These are phyloP conservation scores for Inga leiocalycina DNA, from an alignment of 306 rosid genomes.

Conservation along the genomic window DNA sequence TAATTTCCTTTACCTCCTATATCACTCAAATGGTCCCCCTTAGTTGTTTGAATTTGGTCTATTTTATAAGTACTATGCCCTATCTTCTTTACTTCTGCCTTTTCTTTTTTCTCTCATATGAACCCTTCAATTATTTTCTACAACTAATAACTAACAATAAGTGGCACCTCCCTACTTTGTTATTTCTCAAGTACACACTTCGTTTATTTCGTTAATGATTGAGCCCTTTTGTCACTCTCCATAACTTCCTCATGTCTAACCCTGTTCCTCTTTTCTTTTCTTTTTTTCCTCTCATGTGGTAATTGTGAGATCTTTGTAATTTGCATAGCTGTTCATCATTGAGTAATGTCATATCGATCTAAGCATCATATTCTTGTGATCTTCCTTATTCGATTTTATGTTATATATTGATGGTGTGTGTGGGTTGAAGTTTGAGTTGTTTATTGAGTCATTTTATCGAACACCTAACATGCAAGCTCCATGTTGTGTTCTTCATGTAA, in stretches of 20 bases:
- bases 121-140: slow-evolving; percentile 32
- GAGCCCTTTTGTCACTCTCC: slow-evolving; percentile 32
- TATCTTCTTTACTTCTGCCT: background rate
- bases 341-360: background rate
- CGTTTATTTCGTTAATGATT: slow-evolving; percentile 32
- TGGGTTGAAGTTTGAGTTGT: background rate
- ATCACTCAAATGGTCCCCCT: slow-evolving; percentile 31
- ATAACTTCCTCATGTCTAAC: slow-evolving; percentile 41
- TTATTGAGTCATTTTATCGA: background rate
- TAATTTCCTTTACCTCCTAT: background rate
- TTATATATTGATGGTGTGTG: background rate
- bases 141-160: background rate
- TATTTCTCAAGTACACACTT: background rate
- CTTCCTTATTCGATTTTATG: background rate
- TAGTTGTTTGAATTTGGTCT: background rate
- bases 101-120: background rate
- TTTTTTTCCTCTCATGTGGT: background rate
- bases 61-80: background rate
- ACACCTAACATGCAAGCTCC: background rate
- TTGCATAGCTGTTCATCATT: background rate
- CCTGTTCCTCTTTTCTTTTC: background rate
- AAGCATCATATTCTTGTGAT: slow-evolving; percentile 38
- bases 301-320: background rate
- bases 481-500: background rate
- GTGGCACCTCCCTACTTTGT: slow-evolving; percentile 21